Base-by-base conservation (phyloP, 2,329 filamentous ascomycete species). In the Hypoxylon sp. region DNA sequence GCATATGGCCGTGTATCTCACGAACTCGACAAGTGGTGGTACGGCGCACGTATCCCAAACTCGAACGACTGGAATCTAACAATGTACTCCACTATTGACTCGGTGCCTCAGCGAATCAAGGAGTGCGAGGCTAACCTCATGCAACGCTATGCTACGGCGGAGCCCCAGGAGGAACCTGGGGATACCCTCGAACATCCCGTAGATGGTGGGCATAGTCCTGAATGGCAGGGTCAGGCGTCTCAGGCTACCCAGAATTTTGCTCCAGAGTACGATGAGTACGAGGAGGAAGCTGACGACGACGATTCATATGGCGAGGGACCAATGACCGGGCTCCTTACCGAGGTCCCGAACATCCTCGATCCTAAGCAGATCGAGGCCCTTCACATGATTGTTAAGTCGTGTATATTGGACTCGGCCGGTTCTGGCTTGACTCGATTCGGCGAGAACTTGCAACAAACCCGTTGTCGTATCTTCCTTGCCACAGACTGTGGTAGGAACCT, bases 321-420 rank as follows among this genome's bases (percentile, higher is more conserved):
- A 21, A 86, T 93, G 76, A 91, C 93, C 17, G 95, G 95, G 11
- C 82, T 98, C 13, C 82, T 98, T 60, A 98, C 95, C 0, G 95
- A 98, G 78, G 93, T 98, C 11, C 95, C 95, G 30, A 92, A 98
- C 72, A 97, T 98, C 38, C 85, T 98, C 30, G 94, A 97, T 46
- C 95, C 95, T 0, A 94, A 94, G 61, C 95, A 98, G 80, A 98
- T 98, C 59, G 95, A 98, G 79, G 94, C 96, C 5, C 82, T 98
- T 58, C 95, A 97, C 60, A 97, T 98, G 94, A 97, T 98, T 65
- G 91, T 98, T 74, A 97, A 98, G 83, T 94, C 93, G 13, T 97
- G 94, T 68, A 97, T 98, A 58, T 89, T 97, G 21, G 93, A 97
- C 74, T 90, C 89, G n/a, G 85, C 88, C 65, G 92, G 92, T 65